phyloP scores from a whole-genome alignment of 345 rosid genomes.

The Eucalyptus cloeziana region DNA sequence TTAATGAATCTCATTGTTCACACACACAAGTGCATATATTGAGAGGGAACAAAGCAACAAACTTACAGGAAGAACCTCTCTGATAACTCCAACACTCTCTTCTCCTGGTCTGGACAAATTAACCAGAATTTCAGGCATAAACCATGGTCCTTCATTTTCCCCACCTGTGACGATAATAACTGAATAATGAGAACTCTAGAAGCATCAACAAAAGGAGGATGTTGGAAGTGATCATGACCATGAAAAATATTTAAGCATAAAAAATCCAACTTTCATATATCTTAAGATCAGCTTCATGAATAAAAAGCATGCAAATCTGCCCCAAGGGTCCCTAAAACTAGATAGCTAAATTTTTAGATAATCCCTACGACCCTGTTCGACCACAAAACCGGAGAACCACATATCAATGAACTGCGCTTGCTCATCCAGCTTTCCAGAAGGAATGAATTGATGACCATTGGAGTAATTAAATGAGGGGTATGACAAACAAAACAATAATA shows the following conservation, averaged over 20 bases:
- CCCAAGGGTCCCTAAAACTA: neutral
- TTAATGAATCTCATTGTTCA: neutral
- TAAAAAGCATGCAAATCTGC: neutral
- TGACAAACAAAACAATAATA: neutral
- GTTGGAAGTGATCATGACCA: neutral
- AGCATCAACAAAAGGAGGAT: neutral
- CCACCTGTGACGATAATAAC: constrained; percentile 35
- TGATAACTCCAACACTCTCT: constrained; percentile 54
- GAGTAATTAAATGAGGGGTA: neutral
- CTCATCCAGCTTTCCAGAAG: neutral
- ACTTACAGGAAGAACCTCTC: constrained; percentile 77
- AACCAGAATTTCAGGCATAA: constrained; percentile 84
- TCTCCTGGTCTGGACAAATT: constrained; percentile 55
- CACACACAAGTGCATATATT: neutral
- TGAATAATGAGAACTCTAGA: neutral
- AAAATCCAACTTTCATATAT: neutral
- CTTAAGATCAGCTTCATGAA: neutral
- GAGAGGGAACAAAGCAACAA: neutral
- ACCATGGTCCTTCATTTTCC: constrained; percentile 73
- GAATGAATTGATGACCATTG: neutral
- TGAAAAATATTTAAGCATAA: neutral
- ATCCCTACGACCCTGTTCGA: neutral
- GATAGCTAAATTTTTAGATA: neutral
- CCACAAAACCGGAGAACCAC: neutral
- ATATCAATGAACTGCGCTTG: neutral